These are phyloP conservation scores for Porpolomopsis calyptriformis DNA, from an alignment of 768 basidiomycete genomes.

Conservation along the genomic window DNA sequence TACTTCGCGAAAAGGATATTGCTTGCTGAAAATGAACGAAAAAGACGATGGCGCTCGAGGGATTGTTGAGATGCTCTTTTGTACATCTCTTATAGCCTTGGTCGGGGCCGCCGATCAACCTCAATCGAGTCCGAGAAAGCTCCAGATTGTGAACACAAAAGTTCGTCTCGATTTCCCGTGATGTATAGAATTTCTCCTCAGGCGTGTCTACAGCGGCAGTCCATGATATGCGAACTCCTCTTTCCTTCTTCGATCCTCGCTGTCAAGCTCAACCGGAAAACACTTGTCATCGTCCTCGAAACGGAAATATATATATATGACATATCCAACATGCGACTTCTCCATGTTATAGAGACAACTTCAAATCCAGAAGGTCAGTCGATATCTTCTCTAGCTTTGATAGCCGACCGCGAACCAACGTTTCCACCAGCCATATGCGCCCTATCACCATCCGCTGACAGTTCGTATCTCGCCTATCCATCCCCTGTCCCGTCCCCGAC, in stretches of 20 bases:
- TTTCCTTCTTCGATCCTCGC: slow-evolving; percentile 94
- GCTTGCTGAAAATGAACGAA: background rate
- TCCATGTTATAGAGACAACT: slow-evolving; percentile 95
- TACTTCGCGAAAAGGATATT: background rate
- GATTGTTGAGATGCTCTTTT: slow-evolving; percentile 99
- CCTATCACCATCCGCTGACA: slow-evolving; percentile 86
- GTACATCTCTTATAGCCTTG: slow-evolving; percentile 92
- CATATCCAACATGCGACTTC: slow-evolving; percentile 94
- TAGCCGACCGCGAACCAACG: background rate
- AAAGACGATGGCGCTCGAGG: slow-evolving; percentile 88
- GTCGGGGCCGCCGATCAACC: slow-evolving; percentile 94
- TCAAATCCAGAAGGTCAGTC: slow-evolving; percentile 87
- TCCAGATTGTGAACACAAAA: slow-evolving; percentile 99
- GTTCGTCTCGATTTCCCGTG: slow-evolving; percentile 32
- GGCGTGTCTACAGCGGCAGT: slow-evolving; percentile 64
- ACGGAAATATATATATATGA: slow-evolving; percentile 99
- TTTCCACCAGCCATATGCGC: slow-evolving; percentile 72
- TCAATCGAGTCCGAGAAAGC: slow-evolving; percentile 77
- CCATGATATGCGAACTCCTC: slow-evolving; percentile 95
- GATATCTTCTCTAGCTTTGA: background rate
- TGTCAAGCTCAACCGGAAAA: slow-evolving; percentile 97
- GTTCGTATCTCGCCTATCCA: slow-evolving; percentile 92
- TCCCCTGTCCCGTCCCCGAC: slow-evolving; percentile 83
- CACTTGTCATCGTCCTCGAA: slow-evolving; percentile 91
- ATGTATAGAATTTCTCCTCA: background rate